phyloP scores from a whole-genome alignment of 495 filamentous ascomycete species.

The Neurospora hispaniola region DNA sequence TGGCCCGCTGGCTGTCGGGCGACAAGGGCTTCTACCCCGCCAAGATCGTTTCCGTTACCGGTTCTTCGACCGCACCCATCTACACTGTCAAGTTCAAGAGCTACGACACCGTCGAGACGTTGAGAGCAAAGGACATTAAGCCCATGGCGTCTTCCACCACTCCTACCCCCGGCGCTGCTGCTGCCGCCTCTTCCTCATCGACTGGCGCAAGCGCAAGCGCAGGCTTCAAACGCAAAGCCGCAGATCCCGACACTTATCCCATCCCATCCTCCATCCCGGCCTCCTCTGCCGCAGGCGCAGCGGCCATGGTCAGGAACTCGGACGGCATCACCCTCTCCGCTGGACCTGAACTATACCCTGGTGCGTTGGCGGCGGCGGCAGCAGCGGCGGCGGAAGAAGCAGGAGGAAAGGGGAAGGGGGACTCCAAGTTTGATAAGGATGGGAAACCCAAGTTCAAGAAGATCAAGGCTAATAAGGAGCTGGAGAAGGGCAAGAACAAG shows the following conservation, averaged over 20 bases:
- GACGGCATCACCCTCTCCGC: slow-evolving; percentile 68
- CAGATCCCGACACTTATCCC: slow-evolving; percentile 19
- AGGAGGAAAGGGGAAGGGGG: slow-evolving; percentile 11
- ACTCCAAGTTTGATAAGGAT: slow-evolving; percentile 17
- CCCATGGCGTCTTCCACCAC: slow-evolving; percentile 48
- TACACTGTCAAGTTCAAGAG: slow-evolving; percentile 91
- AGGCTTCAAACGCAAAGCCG: slow-evolving; percentile 4
- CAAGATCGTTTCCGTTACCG: slow-evolving; percentile 85
- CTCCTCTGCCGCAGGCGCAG: slow-evolving; percentile 8
- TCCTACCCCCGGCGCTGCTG: slow-evolving; percentile 60
- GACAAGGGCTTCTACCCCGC: slow-evolving; percentile 89
- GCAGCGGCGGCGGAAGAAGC: not conserved
- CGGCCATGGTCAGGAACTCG: slow-evolving; percentile 12
- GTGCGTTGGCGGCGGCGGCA: not conserved
- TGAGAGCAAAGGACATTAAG: slow-evolving; percentile 75
- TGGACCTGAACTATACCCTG: slow-evolving; percentile 68
- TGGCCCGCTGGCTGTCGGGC: slow-evolving; percentile 83
- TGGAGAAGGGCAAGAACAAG: slow-evolving; percentile 83
- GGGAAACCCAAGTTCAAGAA: slow-evolving; percentile 49
- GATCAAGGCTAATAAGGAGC: slow-evolving; percentile 79
- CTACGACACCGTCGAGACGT: slow-evolving; percentile 77
- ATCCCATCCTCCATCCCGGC: slow-evolving; percentile 7
- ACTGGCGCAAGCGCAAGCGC: slow-evolving; percentile 29
- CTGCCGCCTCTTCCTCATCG: slow-evolving; percentile 33
- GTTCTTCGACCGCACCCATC: slow-evolving; percentile 74